Evolutionary conservation across 306 rosid species (phyloP).

Genomic region (Acmispon strigosus): DNA sequence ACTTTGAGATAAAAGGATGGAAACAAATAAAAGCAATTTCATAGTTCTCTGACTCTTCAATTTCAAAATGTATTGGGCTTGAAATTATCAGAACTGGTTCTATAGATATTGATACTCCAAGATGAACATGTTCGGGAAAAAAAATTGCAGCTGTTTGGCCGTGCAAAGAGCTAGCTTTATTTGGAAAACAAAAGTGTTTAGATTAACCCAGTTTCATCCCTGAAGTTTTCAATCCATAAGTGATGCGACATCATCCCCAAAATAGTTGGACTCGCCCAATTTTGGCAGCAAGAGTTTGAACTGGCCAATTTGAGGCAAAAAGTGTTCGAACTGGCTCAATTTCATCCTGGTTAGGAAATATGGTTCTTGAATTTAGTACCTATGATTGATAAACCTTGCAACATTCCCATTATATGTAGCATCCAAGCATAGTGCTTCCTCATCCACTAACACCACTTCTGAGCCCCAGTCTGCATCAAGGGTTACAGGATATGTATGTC

Average conservation of each 20-base stretch:
- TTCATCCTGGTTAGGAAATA: background rate
- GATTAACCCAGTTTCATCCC: background rate
- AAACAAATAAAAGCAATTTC: background rate
- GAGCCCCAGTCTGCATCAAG: slow-evolving; percentile 97
- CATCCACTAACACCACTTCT: slow-evolving; percentile 62
- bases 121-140: background rate
- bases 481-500: slow-evolving; percentile 85
- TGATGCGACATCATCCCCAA: background rate
- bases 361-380: slow-evolving; percentile 36
- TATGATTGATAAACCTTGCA: slow-evolving; percentile 91
- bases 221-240: background rate
- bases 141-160: background rate
- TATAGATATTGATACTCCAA: background rate
- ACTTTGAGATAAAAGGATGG: background rate
- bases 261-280: background rate
- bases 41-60: background rate
- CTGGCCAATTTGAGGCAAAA: background rate
- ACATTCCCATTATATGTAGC: slow-evolving; percentile 82
- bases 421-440: slow-evolving; percentile 89
- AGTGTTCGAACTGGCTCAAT: background rate
- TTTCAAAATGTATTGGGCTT: background rate
- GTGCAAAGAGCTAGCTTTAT: background rate
- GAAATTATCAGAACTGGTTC: background rate
- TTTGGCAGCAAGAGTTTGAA: background rate
- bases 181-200: background rate